Evolutionary conservation across 768 basidiomycete genomes (phyloP).

Genomic region (Mycena galericulata): DNA sequence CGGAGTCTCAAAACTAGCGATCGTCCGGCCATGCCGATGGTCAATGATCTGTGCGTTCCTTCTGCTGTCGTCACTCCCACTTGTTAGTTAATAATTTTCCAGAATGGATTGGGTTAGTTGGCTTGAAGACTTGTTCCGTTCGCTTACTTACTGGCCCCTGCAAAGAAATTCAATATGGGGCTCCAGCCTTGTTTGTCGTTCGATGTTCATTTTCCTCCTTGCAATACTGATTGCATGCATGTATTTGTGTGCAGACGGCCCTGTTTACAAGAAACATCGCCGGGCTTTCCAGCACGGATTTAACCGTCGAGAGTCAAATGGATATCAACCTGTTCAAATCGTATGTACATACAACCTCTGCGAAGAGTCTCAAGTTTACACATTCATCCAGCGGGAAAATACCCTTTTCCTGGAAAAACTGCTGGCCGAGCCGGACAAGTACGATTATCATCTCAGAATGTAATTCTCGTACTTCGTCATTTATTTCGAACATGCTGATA

Average conservation of each 20-base stretch:
- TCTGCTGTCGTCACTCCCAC: background rate
- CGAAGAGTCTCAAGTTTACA: background rate
- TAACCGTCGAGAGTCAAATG: constrained; percentile 28
- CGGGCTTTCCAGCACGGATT: constrained; percentile 31
- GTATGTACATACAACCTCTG: background rate
- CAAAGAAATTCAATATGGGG: constrained; percentile 34
- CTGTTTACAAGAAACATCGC: constrained; percentile 33
- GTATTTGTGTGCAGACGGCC: constrained; percentile 7
- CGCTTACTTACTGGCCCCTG: background rate
- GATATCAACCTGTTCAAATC: constrained; percentile 30
- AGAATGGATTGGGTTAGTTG: constrained; percentile 25
- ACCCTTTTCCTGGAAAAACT: constrained; percentile 29
- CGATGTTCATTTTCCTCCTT: background rate
- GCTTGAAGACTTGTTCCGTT: background rate
- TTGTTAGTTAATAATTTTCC: background rate
- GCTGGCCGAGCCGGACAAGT: constrained; percentile 21
- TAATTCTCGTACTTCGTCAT: background rate
- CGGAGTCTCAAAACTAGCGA: constrained; percentile 55
- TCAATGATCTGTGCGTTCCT: constrained; percentile 30
- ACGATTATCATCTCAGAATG: constrained; percentile 28
- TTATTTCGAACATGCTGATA: background rate
- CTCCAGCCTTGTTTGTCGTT: constrained; percentile 25
- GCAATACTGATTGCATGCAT: no score
- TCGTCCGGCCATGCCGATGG: constrained; percentile 39
- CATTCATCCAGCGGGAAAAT: constrained; percentile 20